Evolutionary conservation across 345 rosid species (phyloP), one percentile per base, ranked within the genome.

Genomic region (Angophora floribunda): DNA sequence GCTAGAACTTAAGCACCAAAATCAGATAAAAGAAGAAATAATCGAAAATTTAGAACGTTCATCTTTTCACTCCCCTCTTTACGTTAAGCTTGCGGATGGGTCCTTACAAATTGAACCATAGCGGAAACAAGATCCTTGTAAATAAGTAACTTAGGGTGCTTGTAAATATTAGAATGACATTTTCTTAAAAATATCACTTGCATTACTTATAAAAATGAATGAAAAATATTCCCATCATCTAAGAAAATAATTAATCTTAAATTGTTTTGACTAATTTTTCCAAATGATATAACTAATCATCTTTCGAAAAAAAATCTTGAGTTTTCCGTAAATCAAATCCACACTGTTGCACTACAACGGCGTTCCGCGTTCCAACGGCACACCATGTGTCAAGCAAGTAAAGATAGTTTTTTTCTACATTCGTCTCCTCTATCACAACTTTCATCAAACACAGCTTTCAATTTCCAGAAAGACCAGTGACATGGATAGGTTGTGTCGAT

Each of bases 261-360:
- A 2, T 57, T 57, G n/a, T 57, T 0, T 28, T 61, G 13, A 3
- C 67, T 61, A 61, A 13, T 6, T 28, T 28, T 61, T 28, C 70
- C 3, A 13, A 28, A 32, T 1, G 3, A 61, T 28, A 61, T 61
- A 0, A 61, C 32, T 4, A 28, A 61, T 61, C 32, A 12, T 28
- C 70, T 28, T 61, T 13, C 13, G 32, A 1, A 61, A 61, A 13
- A 28, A 11, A 3, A 3, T 51, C 53, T 51, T 51, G 19, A 51
- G 16, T 61, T 61, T 61, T 61, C 1, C 0, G 2, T 2, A 0
- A 28, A 61, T 6, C 9, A 3, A 61, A 61, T 13, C 16, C 70
- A 61, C 32, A 28, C 7, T 32, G 3, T 0, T 28, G 32, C 67
- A 61, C 16, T 61, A 28, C 32, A 61, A 61, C 32, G 28, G 28